Base-by-base conservation (phyloP, 345 rosid genomes). In the Bruguiera parviflora region DNA sequence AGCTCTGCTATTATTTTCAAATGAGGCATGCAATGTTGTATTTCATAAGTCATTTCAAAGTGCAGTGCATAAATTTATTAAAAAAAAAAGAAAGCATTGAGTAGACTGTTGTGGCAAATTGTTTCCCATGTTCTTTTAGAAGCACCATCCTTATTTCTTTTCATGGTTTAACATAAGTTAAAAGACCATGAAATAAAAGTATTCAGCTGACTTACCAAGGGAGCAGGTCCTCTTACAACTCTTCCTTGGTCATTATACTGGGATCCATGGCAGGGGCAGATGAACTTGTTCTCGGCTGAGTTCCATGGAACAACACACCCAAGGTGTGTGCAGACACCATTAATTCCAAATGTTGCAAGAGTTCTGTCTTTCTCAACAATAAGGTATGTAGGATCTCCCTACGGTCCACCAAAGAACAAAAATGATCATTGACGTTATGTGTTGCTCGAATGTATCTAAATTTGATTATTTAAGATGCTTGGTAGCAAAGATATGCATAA, bases 361-460 rank as follows among this genome's bases (percentile, higher is more conserved):
- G 89, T 89, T 76, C 68, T 80, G 77, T 89, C 92, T 53, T 91
- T 91, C 89, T 91, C 95, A 73, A 94, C 97, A 49, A 95, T 96
- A 31, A 92, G 93, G 87, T 95, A 92, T 64, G 99, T 95, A 0
- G 99, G 97, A 65, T 92, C 99, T 75, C 99, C 99, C 97, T 95
- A 77, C 25, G 71, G 27, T 65, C 58, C 53, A 61, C 13, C 46
- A 33, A 63, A 43, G 21, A 64, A 28, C 33, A 18, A 57, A 69
- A 63, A 58, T 47, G 8, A 66, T 27, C 6, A 1, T 37, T 11
- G 15, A 19, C 5, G 5, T 59, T 27, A 5, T 43, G 19, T 43
- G 15, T 13, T 43, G 49, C 49, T 43, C 1, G 10, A 11, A 43
- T 43, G 49, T 3, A 43, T 43, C 49, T 11, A 11, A 11, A 13